Conservation (phyloP, 2,329 filamentous ascomycete genomes). For the Metarhizium sp. region DNA sequence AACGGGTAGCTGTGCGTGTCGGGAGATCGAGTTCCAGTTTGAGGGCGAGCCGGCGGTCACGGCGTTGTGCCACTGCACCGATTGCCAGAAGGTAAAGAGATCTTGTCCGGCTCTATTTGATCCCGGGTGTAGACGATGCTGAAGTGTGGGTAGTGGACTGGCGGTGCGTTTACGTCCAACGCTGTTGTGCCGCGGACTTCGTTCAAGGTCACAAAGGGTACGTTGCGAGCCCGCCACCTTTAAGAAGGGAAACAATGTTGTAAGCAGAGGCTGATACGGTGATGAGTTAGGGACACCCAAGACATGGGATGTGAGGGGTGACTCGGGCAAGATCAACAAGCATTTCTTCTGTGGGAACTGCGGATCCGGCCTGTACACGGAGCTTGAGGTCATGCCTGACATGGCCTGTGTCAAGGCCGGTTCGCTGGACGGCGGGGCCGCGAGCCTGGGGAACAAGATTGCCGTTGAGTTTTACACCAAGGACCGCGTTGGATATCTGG, state of each 20-base stretch:
- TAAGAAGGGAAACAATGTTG: too few species aligned
- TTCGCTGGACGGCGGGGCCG: slow-evolving; percentile 36
- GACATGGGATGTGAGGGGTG: slow-evolving; percentile 35
- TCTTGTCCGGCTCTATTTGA: not conserved
- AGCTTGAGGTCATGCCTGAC: slow-evolving; percentile 43
- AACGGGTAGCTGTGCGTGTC: slow-evolving; percentile 27
- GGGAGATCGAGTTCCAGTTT: slow-evolving; percentile 23
- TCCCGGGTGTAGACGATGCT: not conserved
- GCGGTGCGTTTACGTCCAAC: slow-evolving; percentile 46
- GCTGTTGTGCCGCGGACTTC: slow-evolving; percentile 34
- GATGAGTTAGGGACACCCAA: slow-evolving; percentile 31
- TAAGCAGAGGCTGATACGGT: not conserved
- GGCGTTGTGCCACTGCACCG: slow-evolving; percentile 42
- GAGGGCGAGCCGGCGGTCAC: slow-evolving; percentile 30
- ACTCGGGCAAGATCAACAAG: slow-evolving; percentile 43
- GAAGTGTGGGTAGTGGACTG: slow-evolving; percentile 30
- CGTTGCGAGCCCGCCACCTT: slow-evolving; percentile 7
- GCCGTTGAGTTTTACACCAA: slow-evolving; percentile 44
- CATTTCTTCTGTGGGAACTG: slow-evolving; percentile 46
- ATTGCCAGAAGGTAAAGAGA: slow-evolving; percentile 41
- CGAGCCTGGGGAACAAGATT: slow-evolving; percentile 31
- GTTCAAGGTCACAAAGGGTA: slow-evolving; percentile 41
- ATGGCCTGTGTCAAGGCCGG: slow-evolving; percentile 42
- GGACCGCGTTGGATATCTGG: slow-evolving; percentile 36
- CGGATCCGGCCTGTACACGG: slow-evolving; percentile 40